Evolutionary conservation across 148 eudicot species (phyloP).

Genomic region (Chenopodium suecicum): DNA sequence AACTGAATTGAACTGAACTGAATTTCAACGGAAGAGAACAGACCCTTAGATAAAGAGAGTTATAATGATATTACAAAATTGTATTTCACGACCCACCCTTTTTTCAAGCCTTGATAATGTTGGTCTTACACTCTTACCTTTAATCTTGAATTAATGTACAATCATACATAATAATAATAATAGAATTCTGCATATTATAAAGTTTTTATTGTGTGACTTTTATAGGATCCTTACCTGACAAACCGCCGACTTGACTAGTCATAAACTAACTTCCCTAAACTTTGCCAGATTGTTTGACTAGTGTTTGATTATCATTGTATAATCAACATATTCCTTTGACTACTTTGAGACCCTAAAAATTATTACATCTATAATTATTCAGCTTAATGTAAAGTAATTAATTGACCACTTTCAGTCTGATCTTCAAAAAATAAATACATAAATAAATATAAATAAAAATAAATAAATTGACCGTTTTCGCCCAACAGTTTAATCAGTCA

Average conservation of each 20-base stretch:
- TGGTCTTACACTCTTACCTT: no score
- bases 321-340: neutral
- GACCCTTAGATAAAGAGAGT: no score
- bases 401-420: neutral
- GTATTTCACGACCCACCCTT: no score
- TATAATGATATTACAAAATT: no score
- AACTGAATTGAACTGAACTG: no score
- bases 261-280: neutral
- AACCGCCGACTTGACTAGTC: conserved; percentile 31
- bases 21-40: no score
- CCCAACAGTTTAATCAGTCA: neutral
- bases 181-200: neutral
- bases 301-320: neutral
- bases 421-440: no score
- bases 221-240: conserved; percentile 13
- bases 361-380: neutral
- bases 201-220: neutral
- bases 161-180: no score
- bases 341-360: conserved; percentile 19
- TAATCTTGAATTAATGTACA: no score
- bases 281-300: conserved; percentile 26
- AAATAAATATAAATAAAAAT: no score
- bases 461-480: neutral
- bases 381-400: neutral
- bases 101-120: no score